Conservation (phyloP, 768 basidiomycete genomes). For the Tylopilus subfusipes region DNA sequence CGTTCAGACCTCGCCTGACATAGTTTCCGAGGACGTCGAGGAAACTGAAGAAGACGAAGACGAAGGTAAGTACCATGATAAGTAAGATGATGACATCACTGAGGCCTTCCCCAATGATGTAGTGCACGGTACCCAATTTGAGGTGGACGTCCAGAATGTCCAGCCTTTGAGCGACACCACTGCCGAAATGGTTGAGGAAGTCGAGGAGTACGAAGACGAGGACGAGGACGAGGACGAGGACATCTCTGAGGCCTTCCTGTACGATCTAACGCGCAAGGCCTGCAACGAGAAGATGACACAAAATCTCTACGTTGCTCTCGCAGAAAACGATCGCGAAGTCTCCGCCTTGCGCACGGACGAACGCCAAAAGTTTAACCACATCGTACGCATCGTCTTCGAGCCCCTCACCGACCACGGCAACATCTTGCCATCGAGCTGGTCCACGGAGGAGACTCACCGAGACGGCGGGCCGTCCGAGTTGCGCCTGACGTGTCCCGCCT, state of each 20-base stretch:
- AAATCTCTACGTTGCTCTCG: not conserved
- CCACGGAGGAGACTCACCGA: not conserved
- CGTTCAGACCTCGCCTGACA: not conserved
- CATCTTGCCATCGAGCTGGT: conserved; percentile 3
- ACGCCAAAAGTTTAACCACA: not conserved
- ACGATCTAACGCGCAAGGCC: not conserved
- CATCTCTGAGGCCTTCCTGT: not conserved
- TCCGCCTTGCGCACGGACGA: not conserved
- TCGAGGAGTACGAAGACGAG: not conserved
- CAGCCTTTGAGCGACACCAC: not conserved
- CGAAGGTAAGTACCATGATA: no score
- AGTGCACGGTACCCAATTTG: not conserved
- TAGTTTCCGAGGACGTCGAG: not conserved
- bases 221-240: not conserved
- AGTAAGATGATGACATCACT: not conserved
- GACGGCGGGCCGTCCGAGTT: not conserved
- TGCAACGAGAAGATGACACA: not conserved
- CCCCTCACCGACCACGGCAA: not conserved
- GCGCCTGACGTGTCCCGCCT: not conserved
- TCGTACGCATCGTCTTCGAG: not conserved
- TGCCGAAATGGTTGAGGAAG: no score
- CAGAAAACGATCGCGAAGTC: conserved; percentile 5
- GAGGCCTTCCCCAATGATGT: not conserved
- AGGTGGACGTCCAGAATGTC: not conserved
- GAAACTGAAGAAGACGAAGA: not conserved